Evolutionary conservation across 1,284 basidiomycete species (phyloP).

Genomic region (Tremellales sp.): DNA sequence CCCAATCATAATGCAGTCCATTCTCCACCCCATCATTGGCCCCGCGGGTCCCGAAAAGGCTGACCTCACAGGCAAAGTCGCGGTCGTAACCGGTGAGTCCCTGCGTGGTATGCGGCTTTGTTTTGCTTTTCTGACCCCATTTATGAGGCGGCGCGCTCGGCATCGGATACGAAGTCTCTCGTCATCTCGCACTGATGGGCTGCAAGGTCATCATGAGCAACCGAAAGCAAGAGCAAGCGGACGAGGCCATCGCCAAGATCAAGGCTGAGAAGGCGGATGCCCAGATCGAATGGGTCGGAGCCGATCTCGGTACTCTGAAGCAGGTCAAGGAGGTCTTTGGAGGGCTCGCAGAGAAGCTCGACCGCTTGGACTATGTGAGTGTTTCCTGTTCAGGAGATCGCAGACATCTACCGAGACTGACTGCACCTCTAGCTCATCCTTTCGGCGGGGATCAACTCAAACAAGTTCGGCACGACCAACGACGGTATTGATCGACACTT

Average conservation of each 20-base stretch:
- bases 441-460: slow-evolving; percentile 51
- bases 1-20: slow-evolving; percentile 27
- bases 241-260: slow-evolving; percentile 49
- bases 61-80: slow-evolving; percentile 44
- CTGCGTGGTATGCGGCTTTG: no score
- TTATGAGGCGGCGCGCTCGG: slow-evolving; percentile 49
- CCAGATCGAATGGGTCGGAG: slow-evolving; percentile 49
- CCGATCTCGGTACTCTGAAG: slow-evolving; percentile 49
- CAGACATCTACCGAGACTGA: neutral
- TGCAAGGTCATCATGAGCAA: slow-evolving; percentile 51
- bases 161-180: slow-evolving; percentile 51
- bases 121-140: no score
- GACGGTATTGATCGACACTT: slow-evolving; percentile 52
- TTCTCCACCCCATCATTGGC: slow-evolving; percentile 36
- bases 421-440: slow-evolving; percentile 44
- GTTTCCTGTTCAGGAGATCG: neutral
- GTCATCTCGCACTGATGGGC: slow-evolving; percentile 20
- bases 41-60: slow-evolving; percentile 33
- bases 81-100: slow-evolving; percentile 48
- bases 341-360: slow-evolving; percentile 42
- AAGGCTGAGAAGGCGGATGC: slow-evolving; percentile 33
- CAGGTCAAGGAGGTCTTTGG: slow-evolving; percentile 50
- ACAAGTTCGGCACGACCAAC: slow-evolving; percentile 47
- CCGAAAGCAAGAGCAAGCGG: slow-evolving; percentile 49
- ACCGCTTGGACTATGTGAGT: slow-evolving; percentile 51